A percentile compares a stretch with the other conserved stretches of the same genome.
These are phyloP conservation scores for Vaccinium vitisidaea DNA, from an alignment of 148 eudicot species.

Conservation along the genomic window DNA sequence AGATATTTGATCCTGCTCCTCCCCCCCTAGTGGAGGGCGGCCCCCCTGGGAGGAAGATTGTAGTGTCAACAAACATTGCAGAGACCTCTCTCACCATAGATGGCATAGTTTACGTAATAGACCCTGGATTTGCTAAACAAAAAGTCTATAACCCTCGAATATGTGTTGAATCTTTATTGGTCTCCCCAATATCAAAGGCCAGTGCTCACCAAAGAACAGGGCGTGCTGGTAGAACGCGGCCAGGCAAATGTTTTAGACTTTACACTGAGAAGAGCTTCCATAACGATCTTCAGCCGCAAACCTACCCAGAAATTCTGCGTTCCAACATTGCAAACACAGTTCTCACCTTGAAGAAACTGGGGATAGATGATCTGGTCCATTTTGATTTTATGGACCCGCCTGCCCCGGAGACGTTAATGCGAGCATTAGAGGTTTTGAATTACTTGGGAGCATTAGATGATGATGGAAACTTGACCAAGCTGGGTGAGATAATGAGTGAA, in stretches of 20 bases:
- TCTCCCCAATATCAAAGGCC: conserved; percentile 74
- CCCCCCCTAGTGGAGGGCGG: conserved; percentile 54
- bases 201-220: conserved; percentile 82
- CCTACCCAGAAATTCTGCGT: conserved; percentile 81
- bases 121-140: conserved; percentile 73
- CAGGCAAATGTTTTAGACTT: conserved; percentile 70
- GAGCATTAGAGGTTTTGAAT: conserved; percentile 80
- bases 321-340: conserved; percentile 91
- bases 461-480: conserved; percentile 77
- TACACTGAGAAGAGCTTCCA: conserved; percentile 77
- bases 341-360: conserved; percentile 77
- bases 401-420: conserved; percentile 90
- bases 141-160: conserved; percentile 70
- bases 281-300: conserved; percentile 81
- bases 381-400: conserved; percentile 98
- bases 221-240: conserved; percentile 82
- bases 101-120: conserved; percentile 69
- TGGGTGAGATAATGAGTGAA: conserved; percentile 85
- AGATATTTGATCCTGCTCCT: conserved; percentile 37
- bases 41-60: conserved; percentile 73
- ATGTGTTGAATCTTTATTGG: conserved; percentile 74
- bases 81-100: conserved; percentile 76
- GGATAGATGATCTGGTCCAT: conserved; percentile 90
- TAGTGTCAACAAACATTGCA: conserved; percentile 69
- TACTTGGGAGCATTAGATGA: conserved; percentile 86